Percentiles rank a stretch among this genome's conserved stretches.
Conservation (phyloP, 2,329 filamentous ascomycete genomes). For the Cryphonectria carpinicola region DNA sequence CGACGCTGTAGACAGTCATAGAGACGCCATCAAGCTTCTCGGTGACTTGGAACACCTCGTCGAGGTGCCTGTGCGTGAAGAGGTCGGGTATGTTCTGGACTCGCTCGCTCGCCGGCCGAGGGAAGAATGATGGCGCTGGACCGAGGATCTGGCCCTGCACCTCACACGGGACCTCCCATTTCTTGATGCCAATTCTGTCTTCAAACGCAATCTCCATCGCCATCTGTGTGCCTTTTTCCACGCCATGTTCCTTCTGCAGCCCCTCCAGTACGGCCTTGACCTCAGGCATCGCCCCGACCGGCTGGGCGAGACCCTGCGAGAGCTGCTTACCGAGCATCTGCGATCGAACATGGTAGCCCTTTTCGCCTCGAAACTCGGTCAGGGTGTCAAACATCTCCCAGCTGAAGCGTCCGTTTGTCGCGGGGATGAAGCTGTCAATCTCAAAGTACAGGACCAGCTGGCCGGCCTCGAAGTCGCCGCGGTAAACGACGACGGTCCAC, state of each 20-base stretch:
- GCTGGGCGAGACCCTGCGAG: conserved; percentile 38
- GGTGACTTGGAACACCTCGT: conserved; percentile 36
- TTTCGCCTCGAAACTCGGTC: conserved; percentile 27
- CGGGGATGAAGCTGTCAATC: conserved; percentile 39
- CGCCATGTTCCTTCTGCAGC: conserved; percentile 28
- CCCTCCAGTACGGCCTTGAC: conserved; percentile 28
- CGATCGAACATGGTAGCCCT: conserved; percentile 34
- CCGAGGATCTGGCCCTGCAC: conserved; percentile 26
- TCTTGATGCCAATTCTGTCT: conserved; percentile 35
- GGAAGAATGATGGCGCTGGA: conserved; percentile 35
- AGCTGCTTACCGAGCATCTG: conserved; percentile 29
- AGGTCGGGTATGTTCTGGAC: conserved; percentile 35
- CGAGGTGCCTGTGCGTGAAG: conserved; percentile 25
- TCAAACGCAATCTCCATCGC: conserved; percentile 35
- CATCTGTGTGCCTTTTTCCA: conserved; percentile 23
- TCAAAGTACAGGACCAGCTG: conserved; percentile 40
- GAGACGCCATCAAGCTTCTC: conserved; percentile 41
- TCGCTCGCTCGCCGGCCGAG: conserved; percentile 34
- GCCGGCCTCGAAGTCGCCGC: conserved; percentile 28
- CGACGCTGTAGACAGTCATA: conserved; percentile 38
- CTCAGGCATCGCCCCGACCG: conserved; percentile 31
- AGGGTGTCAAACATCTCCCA: conserved; percentile 32
- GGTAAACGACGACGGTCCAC: conserved; percentile 34
- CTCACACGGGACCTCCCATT: conserved; percentile 33
- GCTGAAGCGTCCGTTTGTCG: conserved; percentile 26